phyloP scores from a whole-genome alignment of 352 stramenopile species.

The Blastocystis sp. region DNA sequence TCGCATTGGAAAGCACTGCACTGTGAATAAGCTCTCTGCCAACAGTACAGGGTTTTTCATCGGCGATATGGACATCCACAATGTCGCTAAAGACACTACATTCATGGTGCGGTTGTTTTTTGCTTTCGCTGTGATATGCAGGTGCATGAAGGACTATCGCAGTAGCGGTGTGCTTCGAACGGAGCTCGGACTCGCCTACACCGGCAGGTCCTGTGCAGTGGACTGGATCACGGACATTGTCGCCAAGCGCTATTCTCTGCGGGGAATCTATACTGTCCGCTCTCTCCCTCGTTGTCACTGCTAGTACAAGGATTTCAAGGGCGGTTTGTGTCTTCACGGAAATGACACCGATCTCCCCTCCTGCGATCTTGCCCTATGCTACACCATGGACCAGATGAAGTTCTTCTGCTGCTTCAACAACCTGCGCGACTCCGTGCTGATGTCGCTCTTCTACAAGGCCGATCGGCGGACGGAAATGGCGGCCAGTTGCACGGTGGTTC shows the following conservation, averaged over 20 bases:
- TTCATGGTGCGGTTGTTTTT: neutral
- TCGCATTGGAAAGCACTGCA: neutral
- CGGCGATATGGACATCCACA: neutral
- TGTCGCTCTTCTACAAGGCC: constrained; percentile 5
- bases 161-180: neutral
- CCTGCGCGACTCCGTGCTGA: neutral
- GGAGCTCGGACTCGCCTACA: neutral
- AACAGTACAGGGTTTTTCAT: neutral
- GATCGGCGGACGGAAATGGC: neutral
- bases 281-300: neutral
- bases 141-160: neutral
- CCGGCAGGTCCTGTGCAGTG: neutral
- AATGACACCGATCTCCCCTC: neutral
- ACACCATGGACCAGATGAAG: constrained; percentile 7
- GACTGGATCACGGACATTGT: neutral
- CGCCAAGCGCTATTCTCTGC: neutral
- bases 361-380: constrained; percentile 1
- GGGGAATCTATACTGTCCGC: neutral
- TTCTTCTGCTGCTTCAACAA: neutral
- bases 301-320: neutral
- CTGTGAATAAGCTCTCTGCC: constrained; percentile 16
- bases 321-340: neutral
- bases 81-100: neutral
- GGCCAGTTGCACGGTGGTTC: neutral
- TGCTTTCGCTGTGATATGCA: neutral